phyloP scores from a whole-genome alignment of 495 filamentous ascomycete species.

The Annulohypoxylon moriforme region DNA sequence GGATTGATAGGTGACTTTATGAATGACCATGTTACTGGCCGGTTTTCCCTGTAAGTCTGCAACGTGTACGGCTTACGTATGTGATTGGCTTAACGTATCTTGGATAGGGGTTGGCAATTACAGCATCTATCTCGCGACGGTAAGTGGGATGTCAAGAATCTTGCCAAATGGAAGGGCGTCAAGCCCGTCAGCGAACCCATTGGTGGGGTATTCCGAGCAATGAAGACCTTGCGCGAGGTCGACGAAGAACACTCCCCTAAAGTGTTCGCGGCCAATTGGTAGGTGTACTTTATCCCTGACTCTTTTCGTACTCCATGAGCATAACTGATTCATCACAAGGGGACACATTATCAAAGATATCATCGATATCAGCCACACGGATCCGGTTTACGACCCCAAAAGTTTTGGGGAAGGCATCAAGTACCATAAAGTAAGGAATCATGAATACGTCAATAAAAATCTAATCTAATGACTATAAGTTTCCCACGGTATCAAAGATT shows the following conservation, averaged over 20 bases:
- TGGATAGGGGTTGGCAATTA: slow-evolving; percentile 81
- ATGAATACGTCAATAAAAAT: not conserved
- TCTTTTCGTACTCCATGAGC: too few species aligned
- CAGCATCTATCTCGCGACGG: slow-evolving; percentile 85
- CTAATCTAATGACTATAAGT: slow-evolving; percentile 62
- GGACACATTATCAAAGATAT: slow-evolving; percentile 73
- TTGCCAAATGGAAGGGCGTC: slow-evolving; percentile 88
- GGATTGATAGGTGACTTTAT: slow-evolving; percentile 88
- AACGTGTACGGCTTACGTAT: not conserved
- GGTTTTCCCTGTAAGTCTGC: slow-evolving; percentile 68
- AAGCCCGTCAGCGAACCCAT: slow-evolving; percentile 81
- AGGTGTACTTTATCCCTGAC: not conserved
- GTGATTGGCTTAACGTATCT: slow-evolving; percentile 11
- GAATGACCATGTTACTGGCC: slow-evolving; percentile 75
- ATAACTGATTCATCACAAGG: slow-evolving; percentile 34
- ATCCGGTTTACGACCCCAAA: slow-evolving; percentile 84
- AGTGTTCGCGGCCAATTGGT: slow-evolving; percentile 75
- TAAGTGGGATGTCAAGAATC: slow-evolving; percentile 98
- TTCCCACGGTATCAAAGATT: slow-evolving; percentile 91
- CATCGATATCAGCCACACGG: slow-evolving; percentile 88
- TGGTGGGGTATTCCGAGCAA: slow-evolving; percentile 77
- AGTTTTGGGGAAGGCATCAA: slow-evolving; percentile 79
- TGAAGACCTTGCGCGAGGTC: slow-evolving; percentile 89
- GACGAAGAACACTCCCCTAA: slow-evolving; percentile 85
- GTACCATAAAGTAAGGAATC: slow-evolving; percentile 64